A percentile compares a stretch with the other conserved stretches of the same genome.
Conservation (phyloP, 2,329 filamentous ascomycete genomes). For the Trichoderma asperellum region DNA sequence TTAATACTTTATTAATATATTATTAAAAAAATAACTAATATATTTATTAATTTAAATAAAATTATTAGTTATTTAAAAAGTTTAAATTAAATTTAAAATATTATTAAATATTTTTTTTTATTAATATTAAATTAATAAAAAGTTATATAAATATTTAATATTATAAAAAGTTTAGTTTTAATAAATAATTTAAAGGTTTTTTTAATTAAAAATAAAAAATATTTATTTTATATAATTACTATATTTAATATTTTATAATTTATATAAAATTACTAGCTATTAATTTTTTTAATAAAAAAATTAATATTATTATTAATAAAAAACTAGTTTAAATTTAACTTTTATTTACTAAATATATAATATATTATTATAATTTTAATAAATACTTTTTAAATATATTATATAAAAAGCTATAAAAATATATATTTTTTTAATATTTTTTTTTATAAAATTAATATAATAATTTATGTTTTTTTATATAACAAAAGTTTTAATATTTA, state of each 20-base stretch:
- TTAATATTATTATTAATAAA: background rate
- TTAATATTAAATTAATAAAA: background rate
- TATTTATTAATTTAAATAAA: background rate
- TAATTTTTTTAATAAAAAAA: background rate
- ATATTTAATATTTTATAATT: background rate
- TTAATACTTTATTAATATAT: constrained; percentile 17
- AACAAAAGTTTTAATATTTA: too few relatives aligned
- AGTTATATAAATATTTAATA: too few relatives aligned
- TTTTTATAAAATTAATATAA: too few relatives aligned
- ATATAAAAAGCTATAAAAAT: too few relatives aligned
- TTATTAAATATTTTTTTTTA: background rate
- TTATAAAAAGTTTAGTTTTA: too few relatives aligned
- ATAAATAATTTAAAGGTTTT: too few relatives aligned
- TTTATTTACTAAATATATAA: background rate
- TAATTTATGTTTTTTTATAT: too few relatives aligned
- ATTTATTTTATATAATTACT: too few relatives aligned
- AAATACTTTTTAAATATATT: too few relatives aligned
- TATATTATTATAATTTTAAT: too few relatives aligned
- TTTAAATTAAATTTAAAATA: constrained; percentile 8
- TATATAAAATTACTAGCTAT: background rate
- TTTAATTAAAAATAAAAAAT: too few relatives aligned
- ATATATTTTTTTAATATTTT: too few relatives aligned
- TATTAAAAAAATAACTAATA: constrained; percentile 7
- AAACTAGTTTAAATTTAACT: background rate
- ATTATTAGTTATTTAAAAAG: constrained; percentile 19